Evolutionary conservation across 139 green algal species (phyloP), one percentile per base, ranked within the genome.

Genomic region (Helicosporidium sp.): DNA sequence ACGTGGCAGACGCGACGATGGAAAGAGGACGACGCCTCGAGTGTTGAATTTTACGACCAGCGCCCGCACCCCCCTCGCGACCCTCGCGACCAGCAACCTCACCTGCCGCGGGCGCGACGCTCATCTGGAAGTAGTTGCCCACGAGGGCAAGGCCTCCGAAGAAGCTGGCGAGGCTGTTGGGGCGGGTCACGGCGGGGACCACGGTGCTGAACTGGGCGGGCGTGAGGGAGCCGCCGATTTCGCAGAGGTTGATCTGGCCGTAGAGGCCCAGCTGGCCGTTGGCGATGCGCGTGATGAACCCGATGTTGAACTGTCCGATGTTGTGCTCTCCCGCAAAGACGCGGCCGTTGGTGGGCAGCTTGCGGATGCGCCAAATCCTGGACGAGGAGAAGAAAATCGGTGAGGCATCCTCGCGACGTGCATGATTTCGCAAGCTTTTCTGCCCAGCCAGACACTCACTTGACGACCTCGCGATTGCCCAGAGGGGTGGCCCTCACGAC

Each of bases 81-180:
- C n/a, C n/a, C n/a, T n/a, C n/a, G n/a, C n/a, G n/a, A n/a, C n/a
- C n/a, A n/a, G n/a, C n/a, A n/a, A n/a, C n/a, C 50, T 17, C 29
- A 51, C 51, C 51, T 41, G 18, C 17, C 10, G 33, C 33, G 4
- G 51, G 51, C 23, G 46, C 26, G 2, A 26, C 43, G 8, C 24
- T 31, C 2, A 58, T 13, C 2, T 31, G 29, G 25, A 46, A 37
- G 33, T 31, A 51, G 43, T 58, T 58, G 31, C 33, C 43, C 17
- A 58, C 27, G 18, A 58, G 51, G 13, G 51, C 40, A 10, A 26
- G 27, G 22, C 51, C 51, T 8, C 51, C 29, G 18, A 50, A 50
- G 31, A 57, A 57, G 6, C 17, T 23, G 4, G 20, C 43, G 43
- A 51, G 37, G 43, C 25, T 51, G 33, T 25, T 28, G 10, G 16